A percentile compares a stretch with the other conserved stretches of the same genome.
Evolutionary conservation across 192 early-diverging fungal genomes (phyloP).

Genomic region (Podila minutissima): DNA sequence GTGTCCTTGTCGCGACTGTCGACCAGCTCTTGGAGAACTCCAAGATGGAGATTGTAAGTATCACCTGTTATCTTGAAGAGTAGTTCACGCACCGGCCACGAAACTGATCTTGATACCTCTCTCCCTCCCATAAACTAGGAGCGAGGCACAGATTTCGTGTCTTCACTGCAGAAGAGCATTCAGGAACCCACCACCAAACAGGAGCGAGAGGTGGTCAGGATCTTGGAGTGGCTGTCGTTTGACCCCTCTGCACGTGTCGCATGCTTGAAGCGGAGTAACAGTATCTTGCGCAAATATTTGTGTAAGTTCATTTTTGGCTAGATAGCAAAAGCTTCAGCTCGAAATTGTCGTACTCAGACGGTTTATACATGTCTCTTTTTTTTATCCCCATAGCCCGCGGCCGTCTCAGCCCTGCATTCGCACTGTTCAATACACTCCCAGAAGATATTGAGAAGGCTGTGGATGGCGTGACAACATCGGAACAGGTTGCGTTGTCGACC

Average conservation of each 20-base stretch:
- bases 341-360: not conserved
- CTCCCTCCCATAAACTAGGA: not conserved
- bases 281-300: not conserved
- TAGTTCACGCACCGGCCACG: too few relatives aligned
- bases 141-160: not conserved
- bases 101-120: too few relatives aligned
- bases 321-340: not conserved
- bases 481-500: slow-evolving; percentile 6
- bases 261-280: not conserved
- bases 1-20: slow-evolving; percentile 36
- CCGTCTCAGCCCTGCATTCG: slow-evolving; percentile 27
- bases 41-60: slow-evolving; percentile 16
- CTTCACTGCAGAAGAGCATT: slow-evolving; percentile 15
- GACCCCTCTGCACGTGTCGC: not conserved
- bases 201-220: slow-evolving; percentile 9
- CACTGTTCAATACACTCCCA: slow-evolving; percentile 28
- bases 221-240: slow-evolving; percentile 41
- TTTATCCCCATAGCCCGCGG: slow-evolving; percentile 7
- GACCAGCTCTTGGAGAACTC: slow-evolving; percentile 24
- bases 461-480: not conserved
- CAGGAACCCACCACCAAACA: not conserved
- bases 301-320: not conserved
- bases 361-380: not conserved
- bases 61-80: not conserved
- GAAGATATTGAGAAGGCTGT: slow-evolving; percentile 12